Evolutionary conservation across 2,329 filamentous ascomycete species (phyloP).

Genomic region (Diaporthe sp.): DNA sequence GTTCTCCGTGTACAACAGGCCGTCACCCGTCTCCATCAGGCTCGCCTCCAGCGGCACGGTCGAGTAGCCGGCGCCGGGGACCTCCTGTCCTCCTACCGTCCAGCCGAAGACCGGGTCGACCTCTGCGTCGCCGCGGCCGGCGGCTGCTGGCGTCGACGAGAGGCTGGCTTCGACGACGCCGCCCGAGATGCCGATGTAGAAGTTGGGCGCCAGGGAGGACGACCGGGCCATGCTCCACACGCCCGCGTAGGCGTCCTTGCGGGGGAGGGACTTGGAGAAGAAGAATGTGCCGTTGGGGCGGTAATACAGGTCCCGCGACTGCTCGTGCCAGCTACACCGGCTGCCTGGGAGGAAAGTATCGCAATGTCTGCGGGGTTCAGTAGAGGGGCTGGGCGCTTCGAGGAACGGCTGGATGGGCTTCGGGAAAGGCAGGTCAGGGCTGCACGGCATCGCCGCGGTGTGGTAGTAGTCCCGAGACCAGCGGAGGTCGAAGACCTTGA

Average conservation of each 20-base stretch:
- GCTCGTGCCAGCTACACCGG: conserved; percentile 63
- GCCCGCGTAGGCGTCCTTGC: conserved; percentile 41
- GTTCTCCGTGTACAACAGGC: conserved; percentile 41
- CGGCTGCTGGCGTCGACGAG: conserved; percentile 41
- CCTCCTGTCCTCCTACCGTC: neutral
- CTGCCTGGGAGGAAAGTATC: conserved; percentile 48
- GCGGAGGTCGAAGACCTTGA: conserved; percentile 69
- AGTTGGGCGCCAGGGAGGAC: conserved; percentile 60
- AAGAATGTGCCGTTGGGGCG: conserved; percentile 64
- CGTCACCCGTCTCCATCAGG: conserved; percentile 49
- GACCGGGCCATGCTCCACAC: conserved; percentile 64
- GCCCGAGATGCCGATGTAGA: conserved; percentile 65
- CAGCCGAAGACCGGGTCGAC: conserved; percentile 41
- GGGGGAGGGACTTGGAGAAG: conserved; percentile 52
- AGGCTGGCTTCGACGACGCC: conserved; percentile 60
- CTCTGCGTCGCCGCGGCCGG: neutral
- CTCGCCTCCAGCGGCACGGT: conserved; percentile 39
- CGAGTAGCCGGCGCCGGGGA: conserved; percentile 42
- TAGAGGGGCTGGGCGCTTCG: conserved; percentile 39
- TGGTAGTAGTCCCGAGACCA: conserved; percentile 63
- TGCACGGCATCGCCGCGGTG: conserved; percentile 62
- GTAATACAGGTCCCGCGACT: conserved; percentile 58
- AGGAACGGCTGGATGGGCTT: conserved; percentile 50
- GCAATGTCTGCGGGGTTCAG: conserved; percentile 49
- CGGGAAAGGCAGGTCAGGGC: conserved; percentile 52